Percentiles rank a stretch among this genome's conserved stretches.
Evolutionary conservation across 805 yeast genomes (phyloP).

Genomic region (Sugiyamaella qingdaonensis): DNA sequence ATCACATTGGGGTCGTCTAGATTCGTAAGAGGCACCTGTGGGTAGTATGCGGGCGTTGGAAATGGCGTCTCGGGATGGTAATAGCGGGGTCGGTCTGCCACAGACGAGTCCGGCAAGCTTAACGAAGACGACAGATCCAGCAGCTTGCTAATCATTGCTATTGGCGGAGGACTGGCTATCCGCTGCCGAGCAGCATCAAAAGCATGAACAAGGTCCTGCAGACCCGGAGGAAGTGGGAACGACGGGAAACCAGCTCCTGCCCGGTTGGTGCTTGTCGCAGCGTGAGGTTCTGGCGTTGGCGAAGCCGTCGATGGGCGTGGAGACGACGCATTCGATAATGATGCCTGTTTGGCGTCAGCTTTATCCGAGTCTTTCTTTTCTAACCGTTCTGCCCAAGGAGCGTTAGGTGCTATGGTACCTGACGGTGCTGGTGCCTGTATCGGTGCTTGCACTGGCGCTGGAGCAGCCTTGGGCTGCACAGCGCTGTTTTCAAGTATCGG

Average conservation of each 20-base stretch:
- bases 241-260: slow-evolving; percentile 8
- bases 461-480: neutral
- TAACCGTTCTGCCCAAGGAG: slow-evolving; percentile 24
- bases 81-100: slow-evolving; percentile 77
- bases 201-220: slow-evolving; percentile 36
- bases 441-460: neutral
- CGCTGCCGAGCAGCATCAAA: slow-evolving; percentile 42
- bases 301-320: slow-evolving; percentile 15
- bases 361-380: slow-evolving; percentile 3
- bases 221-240: slow-evolving; percentile 36
- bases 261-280: slow-evolving; percentile 19
- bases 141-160: slow-evolving; percentile 49
- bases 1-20: slow-evolving; percentile 55
- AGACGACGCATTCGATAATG: slow-evolving; percentile 6
- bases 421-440: neutral
- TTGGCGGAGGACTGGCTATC: slow-evolving; percentile 49
- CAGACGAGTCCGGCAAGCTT: slow-evolving; percentile 90
- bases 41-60: slow-evolving; percentile 86
- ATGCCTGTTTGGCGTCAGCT: neutral
- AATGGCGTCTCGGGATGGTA: slow-evolving; percentile 78
- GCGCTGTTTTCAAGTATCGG: neutral
- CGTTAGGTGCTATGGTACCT: slow-evolving; percentile 13
- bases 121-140: slow-evolving; percentile 68
- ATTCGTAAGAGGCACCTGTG: slow-evolving; percentile 63
- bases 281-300: slow-evolving; percentile 19